Base-by-base conservation (phyloP, 495 filamentous ascomycete species). In the Neurospora sp. region DNA sequence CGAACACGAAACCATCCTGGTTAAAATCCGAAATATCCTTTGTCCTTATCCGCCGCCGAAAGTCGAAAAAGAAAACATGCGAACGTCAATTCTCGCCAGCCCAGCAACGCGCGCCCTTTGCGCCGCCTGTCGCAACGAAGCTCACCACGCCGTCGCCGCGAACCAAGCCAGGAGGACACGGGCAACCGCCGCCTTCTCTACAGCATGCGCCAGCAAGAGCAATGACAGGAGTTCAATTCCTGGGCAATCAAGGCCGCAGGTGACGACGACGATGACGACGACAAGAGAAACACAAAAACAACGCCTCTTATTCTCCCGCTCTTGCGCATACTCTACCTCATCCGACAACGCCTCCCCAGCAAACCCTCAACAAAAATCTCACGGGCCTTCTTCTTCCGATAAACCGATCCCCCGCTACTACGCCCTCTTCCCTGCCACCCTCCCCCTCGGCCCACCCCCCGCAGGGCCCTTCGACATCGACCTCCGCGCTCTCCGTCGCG, bases 381-480 rank as follows among this genome's bases (percentile, higher is more conserved):
- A 37, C 5, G 35, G 35, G 35, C 35, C 35, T 37, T 37, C 35
- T 37, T 37, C 73, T 37, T 37, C 73, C 4, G n/a, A 73, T 5
- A 38, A 12, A 9, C 42, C 31, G 8, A 73, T 72, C 22, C 79
- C 76, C n/a, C 70, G 69, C 14, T 81, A 93, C 86, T 98, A 98
- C 87, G 88, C 90, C 53, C 89, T 98, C 82, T 99, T 99, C 86
- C 93, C 94, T 7, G 76, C 85, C 14, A 93, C 93, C 16, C 86
- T 98, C 18, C 89, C 95, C 14, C n/a, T 75, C 0, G 96, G 96
- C 41, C 91, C 94, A 0, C 96, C 96, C 0, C 96, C 96, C 1
- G 31, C 73, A 0, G 90, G 94, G 0, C 87, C 89, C 70, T 99
- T 99, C 86, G 76, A 83, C 0, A 89, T 97, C 81, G 85, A 95